Percentiles rank a stretch among this genome's conserved stretches.
These are phyloP conservation scores for Trichoderma sp. DNA, from an alignment of 2,329 filamentous ascomycete genomes.

Conservation along the genomic window DNA sequence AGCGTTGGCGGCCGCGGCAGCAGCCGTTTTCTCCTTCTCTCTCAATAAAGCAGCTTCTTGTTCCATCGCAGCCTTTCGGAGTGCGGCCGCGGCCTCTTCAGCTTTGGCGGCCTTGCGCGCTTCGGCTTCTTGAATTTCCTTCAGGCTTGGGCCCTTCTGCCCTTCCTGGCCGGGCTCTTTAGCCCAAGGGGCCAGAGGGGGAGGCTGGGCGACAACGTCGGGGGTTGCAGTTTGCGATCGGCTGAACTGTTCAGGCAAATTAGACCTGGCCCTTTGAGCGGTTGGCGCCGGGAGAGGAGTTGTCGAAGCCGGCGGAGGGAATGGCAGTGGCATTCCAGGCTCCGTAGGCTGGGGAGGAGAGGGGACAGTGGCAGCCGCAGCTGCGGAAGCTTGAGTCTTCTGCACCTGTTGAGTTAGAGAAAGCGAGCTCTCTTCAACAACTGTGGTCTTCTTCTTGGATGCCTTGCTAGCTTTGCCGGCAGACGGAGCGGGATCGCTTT, in stretches of 20 bases:
- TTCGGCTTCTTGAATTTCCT: slow-evolving; percentile 95
- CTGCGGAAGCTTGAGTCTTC: slow-evolving; percentile 62
- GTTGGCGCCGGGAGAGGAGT: slow-evolving; percentile 87
- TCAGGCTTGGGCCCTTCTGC: slow-evolving; percentile 85
- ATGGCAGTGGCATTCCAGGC: slow-evolving; percentile 72
- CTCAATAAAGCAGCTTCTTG: slow-evolving; percentile 67
- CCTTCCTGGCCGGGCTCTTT: slow-evolving; percentile 72
- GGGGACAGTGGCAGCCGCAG: slow-evolving; percentile 33
- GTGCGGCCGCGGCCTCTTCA: slow-evolving; percentile 77
- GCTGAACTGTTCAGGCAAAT: slow-evolving; percentile 73
- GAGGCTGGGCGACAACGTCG: slow-evolving; percentile 54
- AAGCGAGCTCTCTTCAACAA: slow-evolving; percentile 45
- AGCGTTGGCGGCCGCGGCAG: slow-evolving; percentile 61
- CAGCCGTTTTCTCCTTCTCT: slow-evolving; percentile 57
- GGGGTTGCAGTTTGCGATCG: slow-evolving; percentile 80
- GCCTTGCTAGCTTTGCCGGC: slow-evolving; percentile 33
- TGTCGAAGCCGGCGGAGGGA: slow-evolving; percentile 69
- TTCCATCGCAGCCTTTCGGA: slow-evolving; percentile 76
- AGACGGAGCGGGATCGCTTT: slow-evolving; percentile 19
- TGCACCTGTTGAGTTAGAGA: slow-evolving; percentile 84
- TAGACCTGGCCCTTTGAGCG: slow-evolving; percentile 80
- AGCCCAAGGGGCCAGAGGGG: slow-evolving; percentile 91
- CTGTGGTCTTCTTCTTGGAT: slow-evolving; percentile 37
- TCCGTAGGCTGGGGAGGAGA: slow-evolving; percentile 50
- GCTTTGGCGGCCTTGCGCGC: slow-evolving; percentile 88